Base-by-base conservation (phyloP, 106 monocot species). In the Dendrobium nobile region DNA sequence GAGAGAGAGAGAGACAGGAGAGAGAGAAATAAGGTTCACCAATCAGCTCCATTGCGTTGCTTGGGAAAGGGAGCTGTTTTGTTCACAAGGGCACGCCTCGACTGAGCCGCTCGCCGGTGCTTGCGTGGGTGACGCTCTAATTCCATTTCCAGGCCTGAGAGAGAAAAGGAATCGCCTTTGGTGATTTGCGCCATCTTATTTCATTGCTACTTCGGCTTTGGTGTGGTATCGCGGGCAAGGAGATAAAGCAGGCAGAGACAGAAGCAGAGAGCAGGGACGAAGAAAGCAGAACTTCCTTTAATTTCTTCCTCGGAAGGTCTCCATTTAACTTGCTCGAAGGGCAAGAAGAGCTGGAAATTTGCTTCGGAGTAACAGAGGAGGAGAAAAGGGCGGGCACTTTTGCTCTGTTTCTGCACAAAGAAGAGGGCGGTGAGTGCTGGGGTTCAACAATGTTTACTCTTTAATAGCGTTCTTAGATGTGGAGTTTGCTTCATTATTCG, bases 41-140 rank as follows among this genome's bases (percentile, higher is more conserved):
- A 19, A 61, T 61, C 61, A 40, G 70, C 33, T 70, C 4, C 70
- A 70, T 70, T 70, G 70, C 37, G 31, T 70, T 37, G 70, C 37
- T n/a, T 70, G 70, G 70, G 70, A 70, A 70, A 70, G 15, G 20
- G 74, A 74, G 43, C 20, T 17, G 10, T 44, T 74, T 74, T 74
- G 43, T 16, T 37, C 37, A 72, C 74, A 72, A n/a, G 41, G 20
- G 74, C 74, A 44, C 43, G 74, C 74, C 74, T 75, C 43, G 74
- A 20, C 74, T 75, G 48, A 76, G 76, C 47, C 48, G 74, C 51
- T 51, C 74, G 47, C 74, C 48, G 9, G 48, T 48, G 47, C 48
- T 76, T 76, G 76, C 76, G 76, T 76, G 76, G 27, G 47, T 17
- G 17, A 48, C 27, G 48, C 76, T 48, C 47, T 19, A 74, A 74